These are phyloP conservation scores for Neopestalotiopsis clavispora DNA, from an alignment of 2,329 filamentous ascomycete genomes.

Conservation along the genomic window DNA sequence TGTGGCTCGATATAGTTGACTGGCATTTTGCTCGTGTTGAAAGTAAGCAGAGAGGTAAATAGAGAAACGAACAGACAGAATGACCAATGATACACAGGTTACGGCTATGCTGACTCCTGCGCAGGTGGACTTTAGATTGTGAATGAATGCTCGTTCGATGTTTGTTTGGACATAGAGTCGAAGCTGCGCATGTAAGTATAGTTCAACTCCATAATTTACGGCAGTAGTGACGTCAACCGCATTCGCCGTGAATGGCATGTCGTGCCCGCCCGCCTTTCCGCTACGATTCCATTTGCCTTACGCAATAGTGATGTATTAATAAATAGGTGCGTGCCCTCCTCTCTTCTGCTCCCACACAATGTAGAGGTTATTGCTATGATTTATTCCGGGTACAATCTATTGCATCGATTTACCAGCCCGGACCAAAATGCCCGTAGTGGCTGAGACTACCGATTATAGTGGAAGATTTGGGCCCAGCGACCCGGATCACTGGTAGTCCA, in stretches of 20 bases:
- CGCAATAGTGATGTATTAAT: not conserved
- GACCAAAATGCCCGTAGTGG: not conserved
- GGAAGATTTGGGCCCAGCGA: not conserved
- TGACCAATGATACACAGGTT: not conserved
- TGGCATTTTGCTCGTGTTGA: slow-evolving; percentile 26
- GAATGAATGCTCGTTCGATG: too few species aligned
- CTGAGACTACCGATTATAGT: not conserved
- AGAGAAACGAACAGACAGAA: not conserved
- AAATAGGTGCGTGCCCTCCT: not conserved
- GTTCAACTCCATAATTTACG: too few species aligned
- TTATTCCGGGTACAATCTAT: too few species aligned
- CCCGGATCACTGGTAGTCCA: not conserved
- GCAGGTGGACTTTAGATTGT: too few species aligned
- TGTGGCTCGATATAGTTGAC: slow-evolving; percentile 25
- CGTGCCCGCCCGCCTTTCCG: too few species aligned
- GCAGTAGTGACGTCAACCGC: not conserved
- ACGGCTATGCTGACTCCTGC: not conserved
- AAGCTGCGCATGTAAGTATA: too few species aligned
- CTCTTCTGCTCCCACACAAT: not conserved
- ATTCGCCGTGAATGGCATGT: not conserved
- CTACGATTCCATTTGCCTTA: not conserved
- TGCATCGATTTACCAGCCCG: not conserved
- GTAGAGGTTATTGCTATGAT: not conserved
- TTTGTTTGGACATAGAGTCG: too few species aligned
- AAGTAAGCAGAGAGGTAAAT: not conserved